Evolutionary conservation across 139 green algal species (phyloP).

Genomic region (Coelastrella sp.): DNA sequence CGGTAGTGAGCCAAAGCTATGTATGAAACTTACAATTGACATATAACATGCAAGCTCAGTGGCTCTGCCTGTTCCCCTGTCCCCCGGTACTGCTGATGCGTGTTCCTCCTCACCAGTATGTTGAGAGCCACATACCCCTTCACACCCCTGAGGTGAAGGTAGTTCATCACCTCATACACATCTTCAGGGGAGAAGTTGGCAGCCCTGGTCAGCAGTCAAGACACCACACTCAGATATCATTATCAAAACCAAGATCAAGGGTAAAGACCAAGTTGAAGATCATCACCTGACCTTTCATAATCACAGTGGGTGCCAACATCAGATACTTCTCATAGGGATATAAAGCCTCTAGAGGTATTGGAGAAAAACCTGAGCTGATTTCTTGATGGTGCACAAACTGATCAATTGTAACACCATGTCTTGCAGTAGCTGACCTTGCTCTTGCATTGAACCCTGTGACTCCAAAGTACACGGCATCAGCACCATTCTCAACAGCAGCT

Average conservation of each 20-base stretch:
- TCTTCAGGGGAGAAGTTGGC: constrained; percentile 82
- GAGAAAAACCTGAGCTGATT: too few species aligned
- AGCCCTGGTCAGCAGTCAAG: constrained; percentile 62
- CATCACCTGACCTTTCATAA: not conserved
- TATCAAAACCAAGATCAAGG: not conserved
- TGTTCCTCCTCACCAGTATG: constrained; percentile 59
- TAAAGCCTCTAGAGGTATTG: too few species aligned
- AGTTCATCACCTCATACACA: constrained; percentile 80
- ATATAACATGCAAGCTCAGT: not conserved
- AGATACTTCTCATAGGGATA: too few species aligned
- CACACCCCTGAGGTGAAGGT: constrained; percentile 74
- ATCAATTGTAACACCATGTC: not conserved
- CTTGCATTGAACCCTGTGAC: constrained; percentile 62
- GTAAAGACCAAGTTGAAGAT: not conserved
- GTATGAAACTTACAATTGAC: not conserved
- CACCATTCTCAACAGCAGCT: constrained; percentile 84
- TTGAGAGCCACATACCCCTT: constrained; percentile 86
- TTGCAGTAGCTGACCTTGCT: constrained; percentile 26
- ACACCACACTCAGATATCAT: too few species aligned
- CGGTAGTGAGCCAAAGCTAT: too few species aligned
- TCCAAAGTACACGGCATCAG: constrained; percentile 89
- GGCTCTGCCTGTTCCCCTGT: not conserved
- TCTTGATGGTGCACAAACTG: not conserved
- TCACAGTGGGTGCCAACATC: too few species aligned
- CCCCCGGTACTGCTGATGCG: not conserved